Conservation (phyloP, 306 rosid genomes). For the Malus fusca region DNA sequence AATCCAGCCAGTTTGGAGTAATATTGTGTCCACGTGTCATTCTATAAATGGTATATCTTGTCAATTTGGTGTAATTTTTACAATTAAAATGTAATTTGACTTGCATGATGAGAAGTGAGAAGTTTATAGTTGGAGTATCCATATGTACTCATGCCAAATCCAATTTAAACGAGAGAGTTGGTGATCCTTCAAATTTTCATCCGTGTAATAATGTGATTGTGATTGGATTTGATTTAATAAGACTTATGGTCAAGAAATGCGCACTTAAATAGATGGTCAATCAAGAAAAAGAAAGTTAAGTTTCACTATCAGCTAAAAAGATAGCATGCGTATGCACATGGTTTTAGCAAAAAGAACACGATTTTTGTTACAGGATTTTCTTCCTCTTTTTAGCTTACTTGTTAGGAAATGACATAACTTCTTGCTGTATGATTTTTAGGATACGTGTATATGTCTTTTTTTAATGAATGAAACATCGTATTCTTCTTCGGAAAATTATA, state of each 20-base stretch:
- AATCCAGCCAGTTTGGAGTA: constrained; percentile 11
- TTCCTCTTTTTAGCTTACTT: not conserved
- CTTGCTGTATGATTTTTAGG: not conserved
- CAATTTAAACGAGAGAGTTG: constrained; percentile 14
- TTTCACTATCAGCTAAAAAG: constrained; percentile 1
- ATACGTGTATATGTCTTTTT: too few species aligned
- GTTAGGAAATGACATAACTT: not conserved
- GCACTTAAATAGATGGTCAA: constrained; percentile 43
- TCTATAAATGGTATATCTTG: constrained; percentile 23
- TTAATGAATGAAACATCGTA: too few species aligned
- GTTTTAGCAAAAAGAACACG: not conserved
- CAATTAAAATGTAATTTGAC: not conserved
- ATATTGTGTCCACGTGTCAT: constrained; percentile 28
- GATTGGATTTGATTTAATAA: constrained; percentile 12
- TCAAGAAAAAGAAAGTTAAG: constrained; percentile 5
- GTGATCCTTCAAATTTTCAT: constrained; percentile 19
- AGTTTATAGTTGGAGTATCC: constrained; percentile 22
- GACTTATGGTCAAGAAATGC: constrained; percentile 34
- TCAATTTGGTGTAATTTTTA: constrained; percentile 1
- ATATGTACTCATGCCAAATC: constrained; percentile 42
- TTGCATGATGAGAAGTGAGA: constrained; percentile 13
- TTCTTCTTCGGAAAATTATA: too few species aligned
- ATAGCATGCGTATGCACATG: constrained; percentile 5
- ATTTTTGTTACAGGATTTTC: not conserved
- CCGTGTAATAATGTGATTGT: constrained; percentile 30